Conservation (phyloP, 352 stramenopile genomes). For the Globisporangium uncinulatum region DNA sequence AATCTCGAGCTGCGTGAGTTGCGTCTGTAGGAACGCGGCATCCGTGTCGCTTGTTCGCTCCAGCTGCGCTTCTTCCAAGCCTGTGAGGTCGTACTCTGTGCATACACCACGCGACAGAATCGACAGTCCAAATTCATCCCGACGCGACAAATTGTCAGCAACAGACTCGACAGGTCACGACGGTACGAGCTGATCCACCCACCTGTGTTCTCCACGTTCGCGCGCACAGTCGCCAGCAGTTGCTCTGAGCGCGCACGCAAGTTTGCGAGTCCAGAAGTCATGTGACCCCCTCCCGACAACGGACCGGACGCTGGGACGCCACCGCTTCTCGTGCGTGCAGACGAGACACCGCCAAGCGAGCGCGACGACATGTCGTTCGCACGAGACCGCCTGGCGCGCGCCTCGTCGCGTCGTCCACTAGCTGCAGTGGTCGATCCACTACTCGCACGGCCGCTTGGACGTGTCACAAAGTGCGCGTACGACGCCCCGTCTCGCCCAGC, state of each 20-base stretch:
- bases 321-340: neutral
- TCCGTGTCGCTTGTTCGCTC: constrained; percentile 13
- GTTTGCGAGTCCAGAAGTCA: constrained; percentile 13
- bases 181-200: neutral
- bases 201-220: constrained; percentile 38
- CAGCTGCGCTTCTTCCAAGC: constrained; percentile 9
- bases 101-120: no score
- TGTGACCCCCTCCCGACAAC: neutral
- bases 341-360: neutral
- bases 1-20: constrained; percentile 39
- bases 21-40: constrained; percentile 36
- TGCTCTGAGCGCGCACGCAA: constrained; percentile 30
- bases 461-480: constrained; percentile 11
- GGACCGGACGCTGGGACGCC: neutral
- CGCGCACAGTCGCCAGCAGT: constrained; percentile 31
- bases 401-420: neutral
- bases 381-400: constrained; percentile 6
- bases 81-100: constrained; percentile 19
- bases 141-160: neutral
- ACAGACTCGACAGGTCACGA: no score
- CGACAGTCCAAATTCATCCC: neutral
- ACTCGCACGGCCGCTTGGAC: neutral
- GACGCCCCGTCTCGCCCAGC: constrained; percentile 6
- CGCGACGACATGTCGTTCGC: constrained; percentile 4
- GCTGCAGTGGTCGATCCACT: neutral